Base-by-base conservation (phyloP, 768 basidiomycete species). In the Candolleomyces efflorescens region DNA sequence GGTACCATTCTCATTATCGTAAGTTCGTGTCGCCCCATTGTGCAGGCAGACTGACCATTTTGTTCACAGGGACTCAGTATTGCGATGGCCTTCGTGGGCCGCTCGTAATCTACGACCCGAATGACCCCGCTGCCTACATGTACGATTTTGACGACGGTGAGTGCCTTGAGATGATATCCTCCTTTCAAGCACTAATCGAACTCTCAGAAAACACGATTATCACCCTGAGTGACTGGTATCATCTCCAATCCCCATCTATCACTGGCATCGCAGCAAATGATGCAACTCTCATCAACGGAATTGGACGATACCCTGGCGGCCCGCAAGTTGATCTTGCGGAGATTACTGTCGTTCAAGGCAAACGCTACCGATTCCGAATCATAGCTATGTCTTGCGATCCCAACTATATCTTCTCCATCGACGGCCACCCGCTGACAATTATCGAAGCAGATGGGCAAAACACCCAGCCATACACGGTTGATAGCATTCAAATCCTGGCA, bases 361-460 rank as follows among this genome's bases (percentile, higher is more conserved):
- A 65, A 45, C 72, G 81, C 4, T 85, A 85, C 60, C 78, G 85
- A 15, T 80, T 86, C 68, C 77, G 84, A 3, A 38, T 87, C 1
- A 59, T 86, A 27, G 70, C 74, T 10, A 73, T 78, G 10, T 79
- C 83, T 20, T 86, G 85, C 63, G 73, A 77, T 52, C 73, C 78
- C 1, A 68, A 71, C 58, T 79, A 67, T 55, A 37, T 55, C 0
- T 81, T 83, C 61, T 77, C 79, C 5, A 78, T 80, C 32, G 74
- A 76, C 54, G 69, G 69, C 1, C 81, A 82, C 54, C 63, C 50
- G 4, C 54, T 74, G 60, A 74, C 73, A 3, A 71, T 69, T 44
- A 80, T 80, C 52, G 78, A 78, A 64, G 75, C 69, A 3, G 78
- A 80, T 43, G 74, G 73, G 62, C 13, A 76, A 5, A 66, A 67